Conservation (phyloP, 2,329 filamentous ascomycete genomes). For the Rasamsonia emersonii region DNA sequence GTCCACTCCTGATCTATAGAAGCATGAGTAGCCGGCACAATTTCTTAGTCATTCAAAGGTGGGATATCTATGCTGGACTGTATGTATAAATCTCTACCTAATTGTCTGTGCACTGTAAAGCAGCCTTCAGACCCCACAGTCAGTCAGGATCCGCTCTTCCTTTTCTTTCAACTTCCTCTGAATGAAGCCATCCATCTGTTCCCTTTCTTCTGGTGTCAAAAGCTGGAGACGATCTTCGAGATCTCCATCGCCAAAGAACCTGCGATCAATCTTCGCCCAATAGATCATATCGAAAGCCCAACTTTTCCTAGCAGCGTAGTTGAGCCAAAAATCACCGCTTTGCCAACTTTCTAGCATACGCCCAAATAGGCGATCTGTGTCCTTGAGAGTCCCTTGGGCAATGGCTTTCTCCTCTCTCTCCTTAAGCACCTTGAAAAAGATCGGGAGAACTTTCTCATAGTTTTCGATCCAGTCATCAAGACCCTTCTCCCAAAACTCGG, state of each 20-base stretch:
- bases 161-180: constrained; percentile 11
- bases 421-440: constrained; percentile 11
- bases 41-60: too few relatives aligned
- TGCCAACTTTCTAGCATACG: constrained; percentile 15
- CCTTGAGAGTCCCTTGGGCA: constrained; percentile 1
- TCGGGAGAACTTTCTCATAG: constrained; percentile 9
- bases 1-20: too few relatives aligned
- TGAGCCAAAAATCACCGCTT: constrained; percentile 15
- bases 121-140: too few relatives aligned
- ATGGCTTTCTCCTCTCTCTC: constrained; percentile 10
- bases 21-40: too few relatives aligned
- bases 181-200: constrained; percentile 12
- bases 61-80: too few relatives aligned
- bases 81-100: too few relatives aligned
- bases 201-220: constrained; percentile 13
- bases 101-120: too few relatives aligned
- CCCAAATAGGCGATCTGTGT: constrained; percentile 8
- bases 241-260: constrained; percentile 14
- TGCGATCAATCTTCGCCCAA: constrained; percentile 17
- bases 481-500: constrained; percentile 12
- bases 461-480: constrained; percentile 9
- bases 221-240: constrained; percentile 11
- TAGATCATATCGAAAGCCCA: constrained; percentile 19
- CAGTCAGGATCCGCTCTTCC: constrained; percentile 3
- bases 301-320: constrained; percentile 13